A percentile compares a stretch with the other conserved stretches of the same genome.
Evolutionary conservation across 768 basidiomycete species (phyloP).

Genomic region (Termitomyces sp.): DNA sequence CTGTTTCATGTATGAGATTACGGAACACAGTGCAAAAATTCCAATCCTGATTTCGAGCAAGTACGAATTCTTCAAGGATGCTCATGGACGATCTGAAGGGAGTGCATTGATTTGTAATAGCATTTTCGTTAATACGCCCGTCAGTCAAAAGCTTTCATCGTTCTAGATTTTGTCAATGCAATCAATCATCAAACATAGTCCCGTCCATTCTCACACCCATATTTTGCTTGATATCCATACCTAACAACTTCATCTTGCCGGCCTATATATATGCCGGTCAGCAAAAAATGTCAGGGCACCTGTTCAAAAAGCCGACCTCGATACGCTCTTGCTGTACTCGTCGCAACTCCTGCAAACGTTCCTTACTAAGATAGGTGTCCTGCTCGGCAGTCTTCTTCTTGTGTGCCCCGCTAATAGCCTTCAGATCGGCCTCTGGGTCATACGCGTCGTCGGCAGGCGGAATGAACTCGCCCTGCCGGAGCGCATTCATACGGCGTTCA

Average conservation of each 20-base stretch:
- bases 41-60: not conserved
- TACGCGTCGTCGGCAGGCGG: conserved; percentile 70
- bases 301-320: conserved; percentile 46
- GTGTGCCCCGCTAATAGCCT: conserved; percentile 63
- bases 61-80: not conserved
- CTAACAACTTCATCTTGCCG: conserved; percentile 80
- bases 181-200: conserved; percentile 45
- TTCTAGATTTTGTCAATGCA: not conserved
- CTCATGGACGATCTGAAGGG: not conserved
- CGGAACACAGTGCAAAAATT: not conserved
- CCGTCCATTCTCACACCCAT: conserved; percentile 89
- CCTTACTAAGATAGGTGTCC: conserved; percentile 72
- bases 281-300: not conserved
- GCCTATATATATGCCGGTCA: conserved; percentile 34
- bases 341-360: conserved; percentile 77
- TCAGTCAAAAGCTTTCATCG: not conserved
- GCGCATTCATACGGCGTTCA: conserved; percentile 76
- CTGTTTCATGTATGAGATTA: not conserved
- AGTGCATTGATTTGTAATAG: not conserved
- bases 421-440: conserved; percentile 82
- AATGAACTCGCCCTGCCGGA: conserved; percentile 79
- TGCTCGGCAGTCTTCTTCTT: conserved; percentile 63
- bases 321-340: conserved; percentile 81
- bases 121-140: not conserved
- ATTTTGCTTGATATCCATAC: conserved; percentile 81